These are phyloP conservation scores for Spatholobus suberectus DNA, from an alignment of 306 rosid genomes.

Conservation along the genomic window DNA sequence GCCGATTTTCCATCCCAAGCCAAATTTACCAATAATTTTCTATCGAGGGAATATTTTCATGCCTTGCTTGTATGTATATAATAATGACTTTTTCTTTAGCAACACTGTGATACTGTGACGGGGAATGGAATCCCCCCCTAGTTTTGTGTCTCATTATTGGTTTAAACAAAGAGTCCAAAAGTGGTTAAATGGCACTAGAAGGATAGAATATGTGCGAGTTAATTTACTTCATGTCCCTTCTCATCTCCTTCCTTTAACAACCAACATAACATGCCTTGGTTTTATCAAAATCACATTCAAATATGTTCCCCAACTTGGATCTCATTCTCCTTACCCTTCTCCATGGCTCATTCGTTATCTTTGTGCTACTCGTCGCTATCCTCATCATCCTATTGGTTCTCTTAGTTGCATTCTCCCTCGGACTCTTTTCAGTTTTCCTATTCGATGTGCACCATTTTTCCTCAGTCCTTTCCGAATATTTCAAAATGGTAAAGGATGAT, in stretches of 20 bases:
- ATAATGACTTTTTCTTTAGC: constrained; percentile 12
- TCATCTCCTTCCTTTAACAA: constrained; percentile 44
- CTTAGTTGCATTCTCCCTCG: constrained; percentile 32
- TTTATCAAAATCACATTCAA: constrained; percentile 31
- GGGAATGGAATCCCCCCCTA: constrained; percentile 4
- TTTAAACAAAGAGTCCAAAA: constrained; percentile 24
- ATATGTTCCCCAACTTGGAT: constrained; percentile 50
- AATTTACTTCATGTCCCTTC: constrained; percentile 31
- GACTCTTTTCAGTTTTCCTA: constrained; percentile 29
- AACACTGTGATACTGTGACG: background rate
- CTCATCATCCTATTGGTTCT: constrained; percentile 34
- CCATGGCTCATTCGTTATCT: constrained; percentile 50
- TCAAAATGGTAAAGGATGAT: constrained; percentile 46
- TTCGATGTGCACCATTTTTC: constrained; percentile 40
- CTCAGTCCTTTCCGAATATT: background rate
- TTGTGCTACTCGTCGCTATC: constrained; percentile 32
- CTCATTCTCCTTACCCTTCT: constrained; percentile 50
- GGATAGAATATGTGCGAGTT: constrained; percentile 42
- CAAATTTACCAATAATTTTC: background rate
- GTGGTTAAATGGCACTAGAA: constrained; percentile 41
- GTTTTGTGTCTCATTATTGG: constrained; percentile 7
- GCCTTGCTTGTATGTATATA: constrained; percentile 35
- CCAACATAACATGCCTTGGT: constrained; percentile 29
- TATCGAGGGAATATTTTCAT: constrained; percentile 21
- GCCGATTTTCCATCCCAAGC: background rate